Evolutionary conservation across 495 filamentous ascomycete genomes (phyloP).

Genomic region (Trichoderma asperelloides): DNA sequence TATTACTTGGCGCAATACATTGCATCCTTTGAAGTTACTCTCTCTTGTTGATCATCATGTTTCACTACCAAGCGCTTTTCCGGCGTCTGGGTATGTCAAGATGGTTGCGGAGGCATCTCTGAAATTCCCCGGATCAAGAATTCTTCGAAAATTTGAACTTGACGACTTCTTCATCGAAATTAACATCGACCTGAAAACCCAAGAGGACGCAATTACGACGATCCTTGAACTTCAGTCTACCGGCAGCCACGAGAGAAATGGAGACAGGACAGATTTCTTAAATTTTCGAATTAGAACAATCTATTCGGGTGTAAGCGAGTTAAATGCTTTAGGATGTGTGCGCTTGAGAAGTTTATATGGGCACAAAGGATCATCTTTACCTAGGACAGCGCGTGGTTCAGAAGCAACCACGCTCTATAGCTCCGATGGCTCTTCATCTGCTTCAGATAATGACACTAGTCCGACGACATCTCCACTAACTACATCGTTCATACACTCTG

Average conservation of each 20-base stretch:
- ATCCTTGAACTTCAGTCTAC: conserved; percentile 10
- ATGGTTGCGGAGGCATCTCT: conserved; percentile 9
- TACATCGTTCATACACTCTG: too few relatives aligned
- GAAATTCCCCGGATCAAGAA: neutral
- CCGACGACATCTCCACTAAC: too few relatives aligned
- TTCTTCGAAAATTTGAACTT: conserved; percentile 12
- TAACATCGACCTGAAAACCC: neutral
- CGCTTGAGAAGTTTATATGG: conserved; percentile 4
- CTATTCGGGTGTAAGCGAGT: neutral
- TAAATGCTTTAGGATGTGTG: conserved; percentile 5
- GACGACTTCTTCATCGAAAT: conserved; percentile 11
- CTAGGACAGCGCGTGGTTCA: too few relatives aligned
- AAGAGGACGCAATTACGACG: conserved; percentile 7
- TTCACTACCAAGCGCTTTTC: conserved; percentile 4
- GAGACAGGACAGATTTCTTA: conserved; percentile 13
- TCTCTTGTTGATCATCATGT: conserved; percentile 5
- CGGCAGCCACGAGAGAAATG: conserved; percentile 11
- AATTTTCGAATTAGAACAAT: conserved; percentile 11
- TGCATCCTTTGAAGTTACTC: conserved; percentile 2
- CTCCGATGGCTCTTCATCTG: too few relatives aligned
- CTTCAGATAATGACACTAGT: too few relatives aligned
- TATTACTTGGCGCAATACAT: conserved; percentile 12
- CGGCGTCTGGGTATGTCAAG: conserved; percentile 11
- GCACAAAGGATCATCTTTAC: neutral
- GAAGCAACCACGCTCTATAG: too few relatives aligned